Conservation (phyloP, 202 grass and related monocot genomes). For the Carex arenaria region DNA sequence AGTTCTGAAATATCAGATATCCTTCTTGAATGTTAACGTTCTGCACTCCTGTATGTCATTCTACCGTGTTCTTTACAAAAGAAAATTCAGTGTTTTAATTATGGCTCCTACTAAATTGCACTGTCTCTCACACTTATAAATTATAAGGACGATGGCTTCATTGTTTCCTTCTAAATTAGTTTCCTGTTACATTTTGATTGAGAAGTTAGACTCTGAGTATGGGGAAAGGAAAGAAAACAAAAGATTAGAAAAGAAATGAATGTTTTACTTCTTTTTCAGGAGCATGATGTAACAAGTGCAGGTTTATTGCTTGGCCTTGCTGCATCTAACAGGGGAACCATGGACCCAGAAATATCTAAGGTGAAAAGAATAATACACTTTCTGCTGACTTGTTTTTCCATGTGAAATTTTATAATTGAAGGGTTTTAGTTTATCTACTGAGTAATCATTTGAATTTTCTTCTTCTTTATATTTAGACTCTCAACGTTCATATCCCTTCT, state of each 20-base stretch:
- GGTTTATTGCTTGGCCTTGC: conserved; percentile 85
- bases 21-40: background rate
- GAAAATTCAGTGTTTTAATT: background rate
- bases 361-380: conserved; percentile 30
- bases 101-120: background rate
- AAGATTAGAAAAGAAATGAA: conserved; percentile 10
- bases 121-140: background rate
- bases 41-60: background rate
- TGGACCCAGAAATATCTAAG: conserved; percentile 90
- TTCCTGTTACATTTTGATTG: background rate
- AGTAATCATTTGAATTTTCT: conserved; percentile 9
- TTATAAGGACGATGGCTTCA: background rate
- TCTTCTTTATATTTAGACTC: conserved; percentile 42
- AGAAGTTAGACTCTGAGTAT: background rate
- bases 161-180: background rate
- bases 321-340: conserved; percentile 84
- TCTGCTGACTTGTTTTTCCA: conserved; percentile 9
- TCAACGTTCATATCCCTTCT: conserved; percentile 91
- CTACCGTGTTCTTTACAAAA: background rate
- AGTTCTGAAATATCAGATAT: background rate
- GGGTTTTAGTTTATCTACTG: conserved; percentile 6
- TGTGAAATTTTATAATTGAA: conserved; percentile 5
- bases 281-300: conserved; percentile 90
- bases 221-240: background rate
- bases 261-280: conserved; percentile 43